A percentile compares a stretch with the other conserved stretches of the same genome.
phyloP scores from a whole-genome alignment of 257 asterid species.

The Fraxinus cuspidata region DNA sequence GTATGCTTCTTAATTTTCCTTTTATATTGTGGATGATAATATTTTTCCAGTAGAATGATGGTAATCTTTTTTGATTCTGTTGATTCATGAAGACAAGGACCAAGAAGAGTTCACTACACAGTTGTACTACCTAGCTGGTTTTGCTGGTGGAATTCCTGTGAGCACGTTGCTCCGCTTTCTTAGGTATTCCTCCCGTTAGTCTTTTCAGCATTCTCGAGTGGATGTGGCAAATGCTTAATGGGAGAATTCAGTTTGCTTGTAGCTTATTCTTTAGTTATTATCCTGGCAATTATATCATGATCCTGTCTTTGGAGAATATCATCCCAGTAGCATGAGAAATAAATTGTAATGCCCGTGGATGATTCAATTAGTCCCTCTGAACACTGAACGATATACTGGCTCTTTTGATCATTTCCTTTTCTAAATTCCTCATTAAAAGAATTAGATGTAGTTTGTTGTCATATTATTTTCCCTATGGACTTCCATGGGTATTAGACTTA shows the following conservation, averaged over 20 bases:
- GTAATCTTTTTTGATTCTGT: conserved; percentile 15
- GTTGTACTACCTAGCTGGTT: conserved; percentile 70
- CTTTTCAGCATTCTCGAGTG: conserved; percentile 11
- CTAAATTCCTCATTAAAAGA: background rate
- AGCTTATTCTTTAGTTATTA: background rate
- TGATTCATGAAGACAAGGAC: conserved; percentile 64
- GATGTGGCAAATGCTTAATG: conserved; percentile 11
- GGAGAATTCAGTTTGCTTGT: background rate
- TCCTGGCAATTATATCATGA: background rate
- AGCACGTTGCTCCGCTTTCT: conserved; percentile 71
- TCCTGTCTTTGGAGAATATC: background rate
- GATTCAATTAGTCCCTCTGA: conserved; percentile 4
- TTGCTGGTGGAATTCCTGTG: conserved; percentile 96
- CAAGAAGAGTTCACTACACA: conserved; percentile 85
- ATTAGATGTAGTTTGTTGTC: no score
- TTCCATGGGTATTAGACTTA: conserved; percentile 4
- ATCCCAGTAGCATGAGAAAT: background rate
- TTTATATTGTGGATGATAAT: conserved; percentile 6
- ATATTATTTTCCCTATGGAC: background rate
- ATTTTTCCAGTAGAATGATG: background rate
- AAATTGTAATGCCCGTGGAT: conserved; percentile 3
- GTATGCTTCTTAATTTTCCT: conserved; percentile 42
- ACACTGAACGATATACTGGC: background rate
- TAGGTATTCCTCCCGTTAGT: conserved; percentile 48
- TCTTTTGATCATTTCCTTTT: background rate